Evolutionary conservation across 2,329 filamentous ascomycete species (phyloP).

Genomic region (Rhytidhysteron rufulum): DNA sequence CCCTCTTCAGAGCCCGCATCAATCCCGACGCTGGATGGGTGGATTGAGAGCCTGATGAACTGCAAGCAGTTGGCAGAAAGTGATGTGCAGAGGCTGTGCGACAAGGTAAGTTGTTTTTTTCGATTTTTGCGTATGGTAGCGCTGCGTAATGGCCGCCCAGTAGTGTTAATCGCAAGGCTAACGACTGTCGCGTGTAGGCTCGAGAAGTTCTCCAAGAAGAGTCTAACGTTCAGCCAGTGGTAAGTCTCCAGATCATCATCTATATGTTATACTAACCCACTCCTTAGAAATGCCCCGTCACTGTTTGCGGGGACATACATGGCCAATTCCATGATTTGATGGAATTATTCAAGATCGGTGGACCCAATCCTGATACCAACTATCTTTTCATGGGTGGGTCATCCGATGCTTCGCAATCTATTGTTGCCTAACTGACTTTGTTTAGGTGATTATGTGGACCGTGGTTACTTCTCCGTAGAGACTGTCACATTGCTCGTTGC

Average conservation of each 20-base stretch:
- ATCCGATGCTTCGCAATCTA: slow-evolving; percentile 8
- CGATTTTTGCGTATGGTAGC: too few relatives aligned
- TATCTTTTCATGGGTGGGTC: slow-evolving; percentile 95
- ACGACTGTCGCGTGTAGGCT: slow-evolving; percentile 55
- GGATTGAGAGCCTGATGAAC: slow-evolving; percentile 97
- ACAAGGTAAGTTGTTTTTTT: slow-evolving; percentile 86
- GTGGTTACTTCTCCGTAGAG: slow-evolving; percentile 98
- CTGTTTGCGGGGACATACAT: slow-evolving; percentile 98
- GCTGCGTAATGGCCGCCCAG: too few relatives aligned
- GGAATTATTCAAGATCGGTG: slow-evolving; percentile 99
- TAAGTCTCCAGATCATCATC: slow-evolving; percentile 48
- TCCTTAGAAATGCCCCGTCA: slow-evolving; percentile 83
- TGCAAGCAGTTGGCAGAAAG: slow-evolving; percentile 97
- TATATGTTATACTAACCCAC: slow-evolving; percentile 13
- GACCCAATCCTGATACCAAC: slow-evolving; percentile 96
- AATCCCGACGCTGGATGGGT: slow-evolving; percentile 90
- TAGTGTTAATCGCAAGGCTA: slow-evolving; percentile 4
- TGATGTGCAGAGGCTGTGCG: slow-evolving; percentile 94
- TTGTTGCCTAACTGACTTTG: slow-evolving; percentile 7
- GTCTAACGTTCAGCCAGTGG: slow-evolving; percentile 98
- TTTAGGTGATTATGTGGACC: slow-evolving; percentile 92
- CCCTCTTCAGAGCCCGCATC: slow-evolving; percentile 79
- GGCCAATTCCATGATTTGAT: slow-evolving; percentile 98
- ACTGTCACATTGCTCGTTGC: slow-evolving; percentile 94
- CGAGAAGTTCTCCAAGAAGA: slow-evolving; percentile 95